phyloP scores from a whole-genome alignment of 257 asterid species.

The Primulina eburnea region DNA sequence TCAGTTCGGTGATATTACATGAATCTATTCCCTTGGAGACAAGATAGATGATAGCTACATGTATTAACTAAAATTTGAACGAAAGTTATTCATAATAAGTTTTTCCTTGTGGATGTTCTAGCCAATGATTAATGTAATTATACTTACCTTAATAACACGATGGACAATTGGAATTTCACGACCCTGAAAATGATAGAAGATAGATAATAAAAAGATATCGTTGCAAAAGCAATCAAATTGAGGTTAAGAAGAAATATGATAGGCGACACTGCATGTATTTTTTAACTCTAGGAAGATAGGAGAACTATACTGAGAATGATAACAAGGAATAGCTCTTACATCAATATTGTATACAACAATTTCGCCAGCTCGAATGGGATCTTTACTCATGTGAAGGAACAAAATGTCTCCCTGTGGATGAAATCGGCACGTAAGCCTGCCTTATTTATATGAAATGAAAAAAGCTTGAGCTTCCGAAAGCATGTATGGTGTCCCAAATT shows the following conservation, averaged over 20 bases:
- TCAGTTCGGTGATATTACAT: neutral
- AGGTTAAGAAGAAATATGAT: constrained; percentile 7
- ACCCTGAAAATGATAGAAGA: constrained; percentile 36
- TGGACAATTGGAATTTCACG: constrained; percentile 72
- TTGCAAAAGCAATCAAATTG: neutral
- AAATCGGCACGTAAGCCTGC: neutral
- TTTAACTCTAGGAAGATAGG: too few species aligned
- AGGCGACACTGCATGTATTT: too few species aligned
- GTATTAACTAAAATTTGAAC: too few species aligned
- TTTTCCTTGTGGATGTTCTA: too few species aligned
- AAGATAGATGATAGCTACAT: neutral
- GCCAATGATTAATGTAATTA: neutral
- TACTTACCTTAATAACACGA: constrained; percentile 67
- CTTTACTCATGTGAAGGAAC: constrained; percentile 27
- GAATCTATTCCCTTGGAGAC: neutral
- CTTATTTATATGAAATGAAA: neutral
- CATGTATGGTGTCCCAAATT: neutral
- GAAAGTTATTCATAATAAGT: neutral
- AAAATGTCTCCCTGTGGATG: constrained; percentile 37
- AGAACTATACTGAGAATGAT: neutral
- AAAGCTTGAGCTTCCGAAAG: neutral
- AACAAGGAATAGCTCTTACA: constrained; percentile 27
- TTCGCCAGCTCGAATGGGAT: constrained; percentile 35
- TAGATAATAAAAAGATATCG: neutral
- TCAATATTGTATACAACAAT: constrained; percentile 34